A percentile compares a stretch with the other conserved stretches of the same genome.
Evolutionary conservation across 2,329 filamentous ascomycete genomes (phyloP).

Genomic region (Aspergillus proliferans): DNA sequence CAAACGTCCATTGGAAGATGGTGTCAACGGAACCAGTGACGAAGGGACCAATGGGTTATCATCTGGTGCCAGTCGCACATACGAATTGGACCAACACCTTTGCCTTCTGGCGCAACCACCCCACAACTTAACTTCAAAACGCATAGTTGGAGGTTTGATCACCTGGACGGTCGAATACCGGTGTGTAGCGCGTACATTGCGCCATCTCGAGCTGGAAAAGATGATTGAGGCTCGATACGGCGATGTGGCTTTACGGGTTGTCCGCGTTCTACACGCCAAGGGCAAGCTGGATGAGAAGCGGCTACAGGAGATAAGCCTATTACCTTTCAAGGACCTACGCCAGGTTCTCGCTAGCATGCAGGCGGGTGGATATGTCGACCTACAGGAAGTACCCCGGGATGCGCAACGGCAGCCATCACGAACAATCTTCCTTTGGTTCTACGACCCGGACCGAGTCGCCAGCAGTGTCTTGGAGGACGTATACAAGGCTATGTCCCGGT

Average conservation of each 20-base stretch:
- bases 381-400: constrained; percentile 91
- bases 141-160: constrained; percentile 48
- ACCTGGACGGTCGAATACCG: constrained; percentile 82
- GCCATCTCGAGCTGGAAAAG: constrained; percentile 72
- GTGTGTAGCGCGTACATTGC: constrained; percentile 62
- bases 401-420: constrained; percentile 72
- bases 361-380: constrained; percentile 76
- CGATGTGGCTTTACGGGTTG: constrained; percentile 69
- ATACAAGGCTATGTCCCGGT: constrained; percentile 85
- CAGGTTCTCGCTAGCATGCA: constrained; percentile 80
- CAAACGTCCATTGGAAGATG: constrained; percentile 27
- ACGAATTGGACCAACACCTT: constrained; percentile 36
- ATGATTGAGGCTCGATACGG: constrained; percentile 74
- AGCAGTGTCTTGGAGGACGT: constrained; percentile 68
- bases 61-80: constrained; percentile 21
- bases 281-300: constrained; percentile 95
- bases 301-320: constrained; percentile 70
- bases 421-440: constrained; percentile 89
- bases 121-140: constrained; percentile 31
- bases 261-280: constrained; percentile 75
- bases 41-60: constrained; percentile 36
- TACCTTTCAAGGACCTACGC: constrained; percentile 79
- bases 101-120: constrained; percentile 46
- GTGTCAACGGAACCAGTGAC: constrained; percentile 42
- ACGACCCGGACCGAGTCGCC: constrained; percentile 67